Evolutionary conservation across 352 stramenopile species (phyloP).

Genomic region (Globisporangium viniferum): DNA sequence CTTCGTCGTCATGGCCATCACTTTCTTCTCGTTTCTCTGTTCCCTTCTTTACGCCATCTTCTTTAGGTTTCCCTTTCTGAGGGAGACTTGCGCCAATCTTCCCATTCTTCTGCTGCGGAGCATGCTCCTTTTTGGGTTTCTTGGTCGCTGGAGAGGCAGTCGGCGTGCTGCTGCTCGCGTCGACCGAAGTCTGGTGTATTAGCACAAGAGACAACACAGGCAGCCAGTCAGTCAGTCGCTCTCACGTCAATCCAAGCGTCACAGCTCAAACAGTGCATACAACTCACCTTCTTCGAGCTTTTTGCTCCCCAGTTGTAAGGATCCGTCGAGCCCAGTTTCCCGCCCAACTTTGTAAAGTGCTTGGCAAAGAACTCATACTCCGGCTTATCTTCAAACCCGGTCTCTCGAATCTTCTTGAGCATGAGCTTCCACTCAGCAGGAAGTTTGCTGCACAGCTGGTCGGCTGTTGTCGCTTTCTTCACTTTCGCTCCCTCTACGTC

Average conservation of each 20-base stretch:
- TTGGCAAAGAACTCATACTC: conserved; percentile 71
- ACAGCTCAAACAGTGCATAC: not conserved
- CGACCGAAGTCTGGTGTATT: not conserved
- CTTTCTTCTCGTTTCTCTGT: not conserved
- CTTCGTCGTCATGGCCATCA: conserved; percentile 14
- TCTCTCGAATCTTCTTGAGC: conserved; percentile 53
- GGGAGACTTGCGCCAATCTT: not conserved
- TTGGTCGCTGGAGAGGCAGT: not conserved
- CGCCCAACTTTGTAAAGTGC: conserved; percentile 52
- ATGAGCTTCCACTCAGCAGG: conserved; percentile 54
- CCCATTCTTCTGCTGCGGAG: not conserved
- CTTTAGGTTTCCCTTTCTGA: not conserved
- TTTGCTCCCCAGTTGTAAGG: conserved; percentile 46
- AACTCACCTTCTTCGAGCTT: conserved; percentile 9
- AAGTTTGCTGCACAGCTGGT: conserved; percentile 55
- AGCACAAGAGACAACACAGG: not conserved
- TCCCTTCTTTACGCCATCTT: conserved; percentile 6
- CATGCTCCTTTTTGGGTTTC: conserved; percentile 4
- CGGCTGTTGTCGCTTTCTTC: conserved; percentile 51
- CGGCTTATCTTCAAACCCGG: conserved; percentile 69
- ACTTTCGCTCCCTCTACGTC: conserved; percentile 68
- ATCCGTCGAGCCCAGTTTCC: conserved; percentile 26
- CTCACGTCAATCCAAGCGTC: not conserved
- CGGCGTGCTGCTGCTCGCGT: not conserved
- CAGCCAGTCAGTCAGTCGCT: not conserved